Evolutionary conservation across 371 early-diverging fungal species (phyloP).

Genomic region (Mortierella sp.): DNA sequence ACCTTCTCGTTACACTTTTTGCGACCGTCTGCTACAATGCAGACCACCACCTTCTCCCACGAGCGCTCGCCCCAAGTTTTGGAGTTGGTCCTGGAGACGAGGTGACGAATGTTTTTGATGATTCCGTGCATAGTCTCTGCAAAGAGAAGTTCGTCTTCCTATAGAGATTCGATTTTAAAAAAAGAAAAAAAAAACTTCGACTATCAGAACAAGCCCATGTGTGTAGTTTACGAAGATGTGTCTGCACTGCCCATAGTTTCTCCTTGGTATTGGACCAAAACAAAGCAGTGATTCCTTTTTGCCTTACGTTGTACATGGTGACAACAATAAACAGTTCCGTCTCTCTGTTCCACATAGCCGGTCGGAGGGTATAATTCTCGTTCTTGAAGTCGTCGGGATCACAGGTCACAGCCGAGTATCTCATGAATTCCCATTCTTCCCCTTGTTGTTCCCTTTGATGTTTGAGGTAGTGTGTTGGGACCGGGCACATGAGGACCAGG

Average conservation of each 20-base stretch:
- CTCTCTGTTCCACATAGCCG: constrained; percentile 57
- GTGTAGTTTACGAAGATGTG: no score
- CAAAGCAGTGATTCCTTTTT: no score
- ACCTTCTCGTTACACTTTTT: constrained; percentile 71
- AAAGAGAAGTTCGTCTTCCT: constrained; percentile 74
- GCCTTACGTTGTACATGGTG: constrained; percentile 73
- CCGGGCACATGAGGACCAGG: constrained; percentile 64
- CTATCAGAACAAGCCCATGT: no score
- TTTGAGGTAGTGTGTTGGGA: constrained; percentile 59
- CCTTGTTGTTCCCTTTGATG: constrained; percentile 56
- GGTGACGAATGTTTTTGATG: constrained; percentile 83
- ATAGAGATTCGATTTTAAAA: background rate
- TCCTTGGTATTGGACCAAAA: no score
- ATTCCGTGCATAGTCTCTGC: constrained; percentile 80
- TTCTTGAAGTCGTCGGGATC: constrained; percentile 67
- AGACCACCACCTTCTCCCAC: constrained; percentile 89
- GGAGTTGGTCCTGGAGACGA: constrained; percentile 72
- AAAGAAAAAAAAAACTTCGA: background rate
- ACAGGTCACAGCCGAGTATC: constrained; percentile 79
- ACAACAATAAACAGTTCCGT: constrained; percentile 76
- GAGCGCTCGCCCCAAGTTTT: constrained; percentile 79
- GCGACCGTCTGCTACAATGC: constrained; percentile 88
- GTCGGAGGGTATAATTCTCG: constrained; percentile 62
- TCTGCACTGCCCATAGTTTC: no score
- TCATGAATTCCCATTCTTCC: constrained; percentile 74